Evolutionary conservation across 169 alveolate genomes (phyloP).

Genomic region (Eimeria acervulina): DNA sequence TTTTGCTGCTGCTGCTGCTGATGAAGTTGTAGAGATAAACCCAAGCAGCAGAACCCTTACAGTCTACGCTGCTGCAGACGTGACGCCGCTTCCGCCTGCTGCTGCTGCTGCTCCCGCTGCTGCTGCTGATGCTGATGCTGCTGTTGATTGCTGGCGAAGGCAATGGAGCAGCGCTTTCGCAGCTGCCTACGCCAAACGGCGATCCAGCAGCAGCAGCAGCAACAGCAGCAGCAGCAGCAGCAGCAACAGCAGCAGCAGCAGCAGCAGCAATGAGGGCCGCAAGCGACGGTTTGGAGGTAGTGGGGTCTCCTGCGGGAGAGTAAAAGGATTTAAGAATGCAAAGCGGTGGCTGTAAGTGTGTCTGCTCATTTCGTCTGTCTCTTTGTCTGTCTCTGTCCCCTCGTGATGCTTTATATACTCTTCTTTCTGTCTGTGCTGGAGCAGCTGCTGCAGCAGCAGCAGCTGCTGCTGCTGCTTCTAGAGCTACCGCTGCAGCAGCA

Average conservation of each 20-base stretch:
- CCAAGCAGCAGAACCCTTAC: not conserved
- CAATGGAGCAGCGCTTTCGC: conserved; percentile 38
- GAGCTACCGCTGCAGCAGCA: too few relatives aligned
- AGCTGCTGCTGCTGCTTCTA: not conserved
- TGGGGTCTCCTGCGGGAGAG: conserved; percentile 49
- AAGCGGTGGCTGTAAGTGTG: conserved; percentile 29
- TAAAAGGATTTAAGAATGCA: conserved; percentile 45
- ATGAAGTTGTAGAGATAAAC: conserved; percentile 46
- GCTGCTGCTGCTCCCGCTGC: conserved; percentile 5
- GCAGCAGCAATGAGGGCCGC: conserved; percentile 43
- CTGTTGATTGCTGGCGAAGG: not conserved
- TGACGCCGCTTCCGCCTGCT: not conserved
- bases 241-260: conserved; percentile 63
- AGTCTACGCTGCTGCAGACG: conserved; percentile 4
- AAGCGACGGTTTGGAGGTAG: conserved; percentile 58
- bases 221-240: conserved; percentile 51
- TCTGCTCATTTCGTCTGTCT: too few relatives aligned
- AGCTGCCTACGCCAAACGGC: conserved; percentile 16
- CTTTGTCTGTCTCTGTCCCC: not conserved
- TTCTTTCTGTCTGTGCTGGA: not conserved
- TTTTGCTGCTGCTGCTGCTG: conserved; percentile 76
- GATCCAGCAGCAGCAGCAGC: not conserved
- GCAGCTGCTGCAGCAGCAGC: not conserved
- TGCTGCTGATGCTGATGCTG: conserved; percentile 6
- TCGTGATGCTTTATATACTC: not conserved